Base-by-base conservation (phyloP, 768 basidiomycete genomes). In the Lentinula edodes region DNA sequence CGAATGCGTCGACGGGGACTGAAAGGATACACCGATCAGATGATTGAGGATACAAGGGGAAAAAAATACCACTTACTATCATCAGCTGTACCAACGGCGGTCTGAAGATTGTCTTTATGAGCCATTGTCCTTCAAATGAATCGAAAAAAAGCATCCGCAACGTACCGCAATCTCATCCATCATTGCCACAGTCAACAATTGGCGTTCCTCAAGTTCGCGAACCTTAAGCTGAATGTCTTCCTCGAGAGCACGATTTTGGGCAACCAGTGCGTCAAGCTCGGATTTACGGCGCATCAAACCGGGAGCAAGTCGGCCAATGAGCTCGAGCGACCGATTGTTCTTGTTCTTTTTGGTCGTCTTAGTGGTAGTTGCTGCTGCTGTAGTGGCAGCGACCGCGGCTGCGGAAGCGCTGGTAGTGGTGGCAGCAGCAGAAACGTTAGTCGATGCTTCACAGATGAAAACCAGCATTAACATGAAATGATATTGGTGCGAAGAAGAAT, bases 1-100 rank as follows among this genome's bases (percentile, higher is more conserved):
- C 68, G 9, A 69, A 61, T 9, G 53, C 60, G 59, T 69, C 68
- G 48, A 69, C 65, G 64, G 68, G 68, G 62, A 69, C 66, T 63
- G 64, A 61, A 62, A 9, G 65, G 66, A 28, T 62, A 66, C 3
- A 50, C 8, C 18, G 16, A 52, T 32, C 18, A 60, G 20, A 46
- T 0, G 13, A 46, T 41, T 32, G 16, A 9, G 4, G 50, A 35
- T 35, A 6, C 15, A 28, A 32, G 18, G 3, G 42, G 23, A 36
- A 10, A 10, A 20, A 15, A 18, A 2, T 5, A 2, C 28, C 28
- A 28, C 57, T 48, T 8, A 58, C 57, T 67, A 61, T 68, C 68
- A 61, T 67, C 66, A 36, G 66, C 66, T 5, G 66, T 67, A 35
- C 68, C 68, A n/a, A 66, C 66, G 18, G 65, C 64, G 23, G 68